Evolutionary conservation across 2,329 filamentous ascomycete species (phyloP).

Genomic region (Cladophialophora psammophila): DNA sequence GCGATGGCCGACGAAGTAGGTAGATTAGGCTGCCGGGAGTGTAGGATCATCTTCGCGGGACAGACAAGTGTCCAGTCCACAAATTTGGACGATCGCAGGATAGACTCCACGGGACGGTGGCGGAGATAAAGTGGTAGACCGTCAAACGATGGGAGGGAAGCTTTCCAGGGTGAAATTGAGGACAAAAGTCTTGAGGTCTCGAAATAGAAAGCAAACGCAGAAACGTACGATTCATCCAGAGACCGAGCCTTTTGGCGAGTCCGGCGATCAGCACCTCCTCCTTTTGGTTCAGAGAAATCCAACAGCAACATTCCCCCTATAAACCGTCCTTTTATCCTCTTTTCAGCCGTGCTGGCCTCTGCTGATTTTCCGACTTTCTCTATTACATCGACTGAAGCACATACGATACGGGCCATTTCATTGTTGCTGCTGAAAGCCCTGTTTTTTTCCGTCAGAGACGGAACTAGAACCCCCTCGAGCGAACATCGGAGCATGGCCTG

Average conservation of each 20-base stretch:
- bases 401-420: background rate
- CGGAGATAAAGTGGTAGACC: constrained; percentile 14
- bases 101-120: constrained; percentile 8
- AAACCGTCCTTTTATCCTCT: background rate
- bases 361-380: background rate
- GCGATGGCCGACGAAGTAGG: background rate
- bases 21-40: background rate
- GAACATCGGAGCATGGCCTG: constrained; percentile 13
- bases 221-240: background rate
- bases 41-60: constrained; percentile 14
- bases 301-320: background rate
- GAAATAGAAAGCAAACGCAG: background rate
- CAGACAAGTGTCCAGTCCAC: constrained; percentile 15
- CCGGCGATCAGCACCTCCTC: background rate
- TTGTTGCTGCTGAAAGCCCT: background rate
- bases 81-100: constrained; percentile 17
- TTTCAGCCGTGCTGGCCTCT: background rate
- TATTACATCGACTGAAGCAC: background rate
- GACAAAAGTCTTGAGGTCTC: background rate
- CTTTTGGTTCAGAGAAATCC: background rate
- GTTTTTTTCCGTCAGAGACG: background rate
- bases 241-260: background rate
- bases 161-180: background rate
- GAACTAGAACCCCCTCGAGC: constrained; percentile 4
- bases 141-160: background rate